These are phyloP conservation scores for Wickerhamiella brachini DNA, from an alignment of 805 yeast genomes.

Conservation along the genomic window DNA sequence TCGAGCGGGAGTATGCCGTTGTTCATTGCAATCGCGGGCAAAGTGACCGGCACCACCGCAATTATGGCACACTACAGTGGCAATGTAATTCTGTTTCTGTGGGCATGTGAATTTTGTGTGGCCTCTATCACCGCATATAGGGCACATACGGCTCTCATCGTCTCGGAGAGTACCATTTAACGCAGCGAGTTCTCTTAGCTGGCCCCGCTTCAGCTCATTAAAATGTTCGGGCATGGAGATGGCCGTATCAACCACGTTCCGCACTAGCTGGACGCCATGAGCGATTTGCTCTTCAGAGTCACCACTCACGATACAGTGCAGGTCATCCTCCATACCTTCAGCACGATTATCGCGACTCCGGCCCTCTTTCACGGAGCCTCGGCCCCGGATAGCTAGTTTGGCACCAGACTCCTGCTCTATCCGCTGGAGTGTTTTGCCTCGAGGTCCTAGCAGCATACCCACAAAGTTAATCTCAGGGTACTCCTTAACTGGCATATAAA, in stretches of 20 bases:
- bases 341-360: constrained; percentile 36
- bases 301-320: constrained; percentile 79
- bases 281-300: constrained; percentile 66
- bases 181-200: constrained; percentile 81
- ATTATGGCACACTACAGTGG: constrained; percentile 48
- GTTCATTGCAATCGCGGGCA: constrained; percentile 64
- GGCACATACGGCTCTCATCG: constrained; percentile 51
- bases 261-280: constrained; percentile 59
- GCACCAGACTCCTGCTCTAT: constrained; percentile 83
- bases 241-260: constrained; percentile 68
- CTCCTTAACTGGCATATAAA: constrained; percentile 71
- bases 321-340: constrained; percentile 57
- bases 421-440: constrained; percentile 78
- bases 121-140: constrained; percentile 51
- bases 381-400: constrained; percentile 78
- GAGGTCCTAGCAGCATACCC: constrained; percentile 83
- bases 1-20: constrained; percentile 1
- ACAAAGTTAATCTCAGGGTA: constrained; percentile 89
- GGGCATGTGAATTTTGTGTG: constrained; percentile 58
- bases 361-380: constrained; percentile 93
- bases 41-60: constrained; percentile 82
- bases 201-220: constrained; percentile 81
- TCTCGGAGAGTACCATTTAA: constrained; percentile 89
- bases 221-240: constrained; percentile 85
- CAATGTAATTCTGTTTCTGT: constrained; percentile 33